Evolutionary conservation across 805 yeast species (phyloP).

Genomic region (Saitoella complicata): DNA sequence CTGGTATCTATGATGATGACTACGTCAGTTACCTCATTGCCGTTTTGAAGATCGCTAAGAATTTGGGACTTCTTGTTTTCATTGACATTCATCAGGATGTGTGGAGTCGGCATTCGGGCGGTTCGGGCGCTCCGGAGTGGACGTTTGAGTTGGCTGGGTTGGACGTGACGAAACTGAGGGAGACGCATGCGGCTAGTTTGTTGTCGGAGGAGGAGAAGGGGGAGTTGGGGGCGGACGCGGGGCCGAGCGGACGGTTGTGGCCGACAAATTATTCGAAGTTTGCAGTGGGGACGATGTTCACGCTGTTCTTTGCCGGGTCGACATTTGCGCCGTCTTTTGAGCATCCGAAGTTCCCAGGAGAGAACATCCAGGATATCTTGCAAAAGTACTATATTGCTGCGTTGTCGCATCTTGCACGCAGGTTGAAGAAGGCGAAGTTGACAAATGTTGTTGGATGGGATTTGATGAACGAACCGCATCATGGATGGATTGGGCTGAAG

Average conservation of each 20-base stretch:
- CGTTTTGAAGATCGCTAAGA: conserved; percentile 38
- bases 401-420: conserved; percentile 30
- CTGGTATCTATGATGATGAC: conserved; percentile 64
- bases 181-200: conserved; percentile 52
- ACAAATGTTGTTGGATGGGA: conserved; percentile 59
- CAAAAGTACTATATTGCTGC: conserved; percentile 48
- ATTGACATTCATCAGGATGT: conserved; percentile 85
- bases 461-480: conserved; percentile 70
- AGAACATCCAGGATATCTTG: conserved; percentile 61
- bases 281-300: conserved; percentile 68
- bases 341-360: conserved; percentile 39
- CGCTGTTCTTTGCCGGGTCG: conserved; percentile 67
- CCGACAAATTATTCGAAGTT: conserved; percentile 67
- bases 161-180: conserved; percentile 54
- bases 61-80: conserved; percentile 56
- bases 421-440: conserved; percentile 34
- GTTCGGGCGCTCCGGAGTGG: conserved; percentile 92
- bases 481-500: conserved; percentile 51
- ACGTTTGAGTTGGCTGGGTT: conserved; percentile 78
- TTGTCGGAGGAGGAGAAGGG: no score
- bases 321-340: conserved; percentile 43
- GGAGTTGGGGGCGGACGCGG: no score
- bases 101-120: conserved; percentile 81
- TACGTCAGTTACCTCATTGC: conserved; percentile 54
- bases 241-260: conserved; percentile 46